Evolutionary conservation across 495 filamentous ascomycete species (phyloP).

Genomic region (Xylaria sp.): DNA sequence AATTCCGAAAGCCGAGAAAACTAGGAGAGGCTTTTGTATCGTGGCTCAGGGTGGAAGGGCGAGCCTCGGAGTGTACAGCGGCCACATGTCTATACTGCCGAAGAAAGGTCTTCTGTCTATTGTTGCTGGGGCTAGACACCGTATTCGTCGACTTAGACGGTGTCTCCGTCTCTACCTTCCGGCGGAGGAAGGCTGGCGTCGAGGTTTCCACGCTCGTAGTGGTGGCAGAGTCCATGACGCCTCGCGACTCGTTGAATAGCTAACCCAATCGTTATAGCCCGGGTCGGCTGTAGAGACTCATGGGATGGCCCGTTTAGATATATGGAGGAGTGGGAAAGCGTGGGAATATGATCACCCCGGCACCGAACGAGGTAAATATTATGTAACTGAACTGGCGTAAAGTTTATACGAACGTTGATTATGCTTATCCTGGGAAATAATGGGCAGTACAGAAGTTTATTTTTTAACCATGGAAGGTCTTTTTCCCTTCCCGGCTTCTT

Average conservation of each 20-base stretch:
- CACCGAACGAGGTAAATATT: constrained; percentile 7
- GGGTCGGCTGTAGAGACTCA: not conserved
- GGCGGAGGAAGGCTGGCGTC: constrained; percentile 30
- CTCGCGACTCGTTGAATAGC: constrained; percentile 1
- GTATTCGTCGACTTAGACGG: not conserved
- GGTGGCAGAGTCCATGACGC: constrained; percentile 38
- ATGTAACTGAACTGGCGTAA: not conserved
- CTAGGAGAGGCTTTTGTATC: constrained; percentile 76
- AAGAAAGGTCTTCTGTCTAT: constrained; percentile 27
- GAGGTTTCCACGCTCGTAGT: constrained; percentile 37
- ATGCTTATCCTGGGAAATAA: not conserved
- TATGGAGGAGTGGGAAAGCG: not conserved
- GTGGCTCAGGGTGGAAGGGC: constrained; percentile 83
- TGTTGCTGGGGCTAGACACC: constrained; percentile 5
- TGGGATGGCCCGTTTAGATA: not conserved
- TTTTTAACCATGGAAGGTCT: not conserved
- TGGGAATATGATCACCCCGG: not conserved
- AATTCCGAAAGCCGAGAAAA: constrained; percentile 91
- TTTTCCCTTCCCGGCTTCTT: not conserved
- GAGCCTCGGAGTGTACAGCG: constrained; percentile 75
- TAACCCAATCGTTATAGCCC: not conserved
- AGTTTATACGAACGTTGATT: constrained; percentile 1
- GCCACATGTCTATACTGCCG: constrained; percentile 85
- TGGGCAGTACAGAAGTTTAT: not conserved
- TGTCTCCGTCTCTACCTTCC: constrained; percentile 23